Conservation (phyloP, 192 early-diverging fungal species). For the Chytriomyces hyalinus region DNA sequence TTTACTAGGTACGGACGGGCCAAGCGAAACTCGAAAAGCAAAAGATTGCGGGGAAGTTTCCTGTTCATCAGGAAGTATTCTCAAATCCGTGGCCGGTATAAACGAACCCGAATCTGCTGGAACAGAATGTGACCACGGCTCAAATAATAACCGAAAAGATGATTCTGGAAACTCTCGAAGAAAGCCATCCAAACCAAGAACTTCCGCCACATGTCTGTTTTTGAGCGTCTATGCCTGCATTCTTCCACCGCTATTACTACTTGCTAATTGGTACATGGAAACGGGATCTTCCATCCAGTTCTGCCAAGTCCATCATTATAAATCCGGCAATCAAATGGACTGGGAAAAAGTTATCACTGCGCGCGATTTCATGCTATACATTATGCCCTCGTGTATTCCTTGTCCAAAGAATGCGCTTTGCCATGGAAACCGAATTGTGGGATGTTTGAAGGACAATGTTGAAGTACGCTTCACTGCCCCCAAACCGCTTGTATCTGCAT, state of each 20-base stretch:
- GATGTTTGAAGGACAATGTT: not conserved
- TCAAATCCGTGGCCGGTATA: too few species aligned
- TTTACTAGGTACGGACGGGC: not conserved
- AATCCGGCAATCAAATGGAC: not conserved
- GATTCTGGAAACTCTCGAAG: too few species aligned
- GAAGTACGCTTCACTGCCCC: not conserved
- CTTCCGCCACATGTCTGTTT: too few species aligned
- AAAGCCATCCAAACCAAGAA: too few species aligned
- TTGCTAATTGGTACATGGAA: constrained; percentile 13
- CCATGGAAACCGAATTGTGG: not conserved
- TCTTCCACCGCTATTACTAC: not conserved
- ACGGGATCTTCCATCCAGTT: constrained; percentile 23
- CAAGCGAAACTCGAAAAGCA: too few species aligned
- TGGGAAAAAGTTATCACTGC: constrained; percentile 4
- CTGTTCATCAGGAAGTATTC: not conserved
- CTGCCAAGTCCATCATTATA: not conserved
- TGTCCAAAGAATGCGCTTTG: constrained; percentile 15
- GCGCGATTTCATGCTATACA: constrained; percentile 4
- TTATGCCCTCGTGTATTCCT: constrained; percentile 23
- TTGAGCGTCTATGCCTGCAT: not conserved
- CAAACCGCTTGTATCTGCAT: not conserved
- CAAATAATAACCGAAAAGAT: too few species aligned
- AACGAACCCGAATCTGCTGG: too few species aligned
- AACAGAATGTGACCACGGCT: too few species aligned
- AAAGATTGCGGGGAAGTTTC: not conserved